Percentiles rank a stretch among this genome's conserved stretches.
Evolutionary conservation across 176 grass and related monocot species (phyloP).

Genomic region (Leersia perrieri): DNA sequence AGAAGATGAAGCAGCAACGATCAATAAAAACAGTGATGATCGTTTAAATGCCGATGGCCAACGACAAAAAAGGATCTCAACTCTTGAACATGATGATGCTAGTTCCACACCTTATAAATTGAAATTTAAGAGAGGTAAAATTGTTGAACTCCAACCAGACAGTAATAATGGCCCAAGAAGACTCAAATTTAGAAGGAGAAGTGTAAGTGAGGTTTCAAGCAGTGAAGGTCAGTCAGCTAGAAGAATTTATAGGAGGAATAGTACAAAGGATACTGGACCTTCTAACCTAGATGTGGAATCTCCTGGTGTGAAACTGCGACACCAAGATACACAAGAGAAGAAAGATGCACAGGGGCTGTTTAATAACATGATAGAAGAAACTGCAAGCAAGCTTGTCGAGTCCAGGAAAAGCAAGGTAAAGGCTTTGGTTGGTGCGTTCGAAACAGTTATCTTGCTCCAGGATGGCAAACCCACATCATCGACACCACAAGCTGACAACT

Average conservation of each 20-base stretch:
- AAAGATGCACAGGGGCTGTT: conserved; percentile 86
- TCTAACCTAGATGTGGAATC: conserved; percentile 41
- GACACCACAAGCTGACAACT: conserved; percentile 34
- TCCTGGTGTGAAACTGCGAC: conserved; percentile 56
- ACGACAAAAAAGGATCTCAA: conserved; percentile 37
- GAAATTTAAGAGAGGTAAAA: conserved; percentile 79
- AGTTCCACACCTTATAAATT: conserved; percentile 60
- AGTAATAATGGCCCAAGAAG: conserved; percentile 56
- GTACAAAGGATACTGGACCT: conserved; percentile 12
- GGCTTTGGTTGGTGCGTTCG: conserved; percentile 91
- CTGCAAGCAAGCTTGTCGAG: conserved; percentile 84
- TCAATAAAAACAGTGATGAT: conserved; percentile 26
- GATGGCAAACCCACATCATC: conserved; percentile 63
- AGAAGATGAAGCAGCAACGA: conserved; percentile 40
- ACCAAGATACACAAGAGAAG: conserved; percentile 69
- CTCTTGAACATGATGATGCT: conserved; percentile 40
- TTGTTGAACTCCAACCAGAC: conserved; percentile 65
- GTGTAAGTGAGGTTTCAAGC: conserved; percentile 32
- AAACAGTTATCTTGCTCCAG: conserved; percentile 95
- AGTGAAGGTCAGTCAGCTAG: conserved; percentile 31
- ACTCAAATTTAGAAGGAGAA: conserved; percentile 78
- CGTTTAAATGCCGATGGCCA: conserved; percentile 27
- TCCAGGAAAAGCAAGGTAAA: conserved; percentile 97
- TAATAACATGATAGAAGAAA: conserved; percentile 98
- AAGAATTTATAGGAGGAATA: conserved; percentile 56